A percentile compares a stretch with the other conserved stretches of the same genome.
These are phyloP conservation scores for Metarhizium anisopliae DNA, from an alignment of 2,329 filamentous ascomycete species.

Conservation along the genomic window DNA sequence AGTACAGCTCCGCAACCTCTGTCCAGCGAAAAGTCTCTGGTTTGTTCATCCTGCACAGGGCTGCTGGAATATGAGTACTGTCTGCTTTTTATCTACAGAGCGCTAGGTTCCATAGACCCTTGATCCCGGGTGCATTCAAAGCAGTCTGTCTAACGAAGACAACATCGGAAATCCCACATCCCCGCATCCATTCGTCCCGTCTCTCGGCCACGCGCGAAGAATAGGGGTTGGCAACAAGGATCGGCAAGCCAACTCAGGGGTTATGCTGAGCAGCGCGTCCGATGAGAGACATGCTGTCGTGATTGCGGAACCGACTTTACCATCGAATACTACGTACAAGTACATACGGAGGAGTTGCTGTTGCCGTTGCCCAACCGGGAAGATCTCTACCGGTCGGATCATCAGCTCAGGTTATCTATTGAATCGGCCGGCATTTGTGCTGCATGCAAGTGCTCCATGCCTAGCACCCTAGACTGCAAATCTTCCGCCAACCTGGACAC, in stretches of 20 bases:
- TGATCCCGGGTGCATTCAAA: too few species aligned
- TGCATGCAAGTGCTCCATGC: background rate
- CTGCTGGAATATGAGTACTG: too few species aligned
- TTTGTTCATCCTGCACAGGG: too few species aligned
- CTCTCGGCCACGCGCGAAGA: background rate
- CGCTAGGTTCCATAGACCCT: too few species aligned
- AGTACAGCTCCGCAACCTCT: too few species aligned
- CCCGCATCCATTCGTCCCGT: background rate
- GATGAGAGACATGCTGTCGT: background rate
- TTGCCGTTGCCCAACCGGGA: background rate
- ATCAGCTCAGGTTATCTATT: background rate
- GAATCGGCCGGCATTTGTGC: background rate
- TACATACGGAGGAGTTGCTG: background rate
- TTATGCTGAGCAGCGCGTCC: background rate
- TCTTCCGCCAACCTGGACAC: background rate
- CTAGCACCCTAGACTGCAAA: background rate
- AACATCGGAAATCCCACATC: background rate
- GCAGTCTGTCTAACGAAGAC: background rate
- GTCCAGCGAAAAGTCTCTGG: too few species aligned
- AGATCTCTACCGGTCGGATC: background rate
- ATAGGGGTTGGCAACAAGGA: background rate
- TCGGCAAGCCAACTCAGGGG: background rate
- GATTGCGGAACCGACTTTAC: background rate
- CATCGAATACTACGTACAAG: background rate
- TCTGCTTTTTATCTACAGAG: too few species aligned